Conservation (phyloP, 2,329 filamentous ascomycete species). For the Penicillium sclerotigenum region DNA sequence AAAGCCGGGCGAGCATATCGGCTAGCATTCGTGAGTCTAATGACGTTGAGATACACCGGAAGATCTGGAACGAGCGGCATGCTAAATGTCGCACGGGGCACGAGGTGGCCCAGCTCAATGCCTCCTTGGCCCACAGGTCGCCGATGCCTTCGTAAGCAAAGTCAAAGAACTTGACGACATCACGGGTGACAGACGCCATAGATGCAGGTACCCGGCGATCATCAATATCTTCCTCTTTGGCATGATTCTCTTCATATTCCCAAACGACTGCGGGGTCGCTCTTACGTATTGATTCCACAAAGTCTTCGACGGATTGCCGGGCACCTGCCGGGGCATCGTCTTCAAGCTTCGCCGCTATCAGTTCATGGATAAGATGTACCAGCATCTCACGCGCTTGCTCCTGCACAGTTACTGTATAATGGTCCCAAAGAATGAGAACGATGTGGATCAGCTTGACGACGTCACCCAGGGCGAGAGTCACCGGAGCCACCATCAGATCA, state of each 20-base stretch:
- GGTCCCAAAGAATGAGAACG: conserved; percentile 92
- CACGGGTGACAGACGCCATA: conserved; percentile 79
- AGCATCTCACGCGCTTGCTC: conserved; percentile 97
- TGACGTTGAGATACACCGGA: conserved; percentile 86
- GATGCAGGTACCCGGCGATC: conserved; percentile 78
- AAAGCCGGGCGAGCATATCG: conserved; percentile 91
- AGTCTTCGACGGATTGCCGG: conserved; percentile 75
- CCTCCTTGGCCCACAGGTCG: conserved; percentile 85
- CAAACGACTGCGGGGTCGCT: conserved; percentile 84
- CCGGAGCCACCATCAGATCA: conserved; percentile 90
- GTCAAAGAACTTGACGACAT: conserved; percentile 82
- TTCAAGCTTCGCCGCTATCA: conserved; percentile 76
- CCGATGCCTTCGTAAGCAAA: conserved; percentile 80
- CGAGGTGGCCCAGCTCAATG: conserved; percentile 92
- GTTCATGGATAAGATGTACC: conserved; percentile 92
- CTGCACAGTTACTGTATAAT: conserved; percentile 91
- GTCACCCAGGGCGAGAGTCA: conserved; percentile 73
- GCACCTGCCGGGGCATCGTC: conserved; percentile 65
- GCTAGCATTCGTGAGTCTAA: conserved; percentile 91
- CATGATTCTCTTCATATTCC: conserved; percentile 90
- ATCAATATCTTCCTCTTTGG: conserved; percentile 67
- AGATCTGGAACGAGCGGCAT: conserved; percentile 95
- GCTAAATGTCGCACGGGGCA: conserved; percentile 93
- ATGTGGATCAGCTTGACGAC: conserved; percentile 86
- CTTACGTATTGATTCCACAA: conserved; percentile 81